phyloP scores from a whole-genome alignment of 441 rosid species.

The Mallotus repandus region DNA sequence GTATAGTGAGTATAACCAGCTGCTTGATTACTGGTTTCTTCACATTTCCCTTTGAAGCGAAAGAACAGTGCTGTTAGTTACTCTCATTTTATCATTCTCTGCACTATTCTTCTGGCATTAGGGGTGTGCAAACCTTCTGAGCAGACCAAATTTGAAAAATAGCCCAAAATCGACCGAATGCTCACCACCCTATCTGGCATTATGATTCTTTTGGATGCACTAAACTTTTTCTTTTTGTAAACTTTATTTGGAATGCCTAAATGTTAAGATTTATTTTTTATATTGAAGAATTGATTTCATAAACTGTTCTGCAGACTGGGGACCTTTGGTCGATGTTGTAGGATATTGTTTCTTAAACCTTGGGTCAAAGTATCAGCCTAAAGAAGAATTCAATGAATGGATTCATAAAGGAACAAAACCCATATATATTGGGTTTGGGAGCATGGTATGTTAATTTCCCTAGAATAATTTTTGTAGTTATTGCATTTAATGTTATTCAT shows the following conservation, averaged over 20 bases:
- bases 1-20: not conserved
- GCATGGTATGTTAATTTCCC: slow-evolving; percentile 69
- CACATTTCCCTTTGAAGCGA: not conserved
- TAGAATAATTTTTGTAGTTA: not conserved
- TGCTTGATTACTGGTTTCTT: not conserved
- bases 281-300: slow-evolving; percentile 12
- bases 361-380: slow-evolving; percentile 78
- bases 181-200: not conserved
- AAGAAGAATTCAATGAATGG: slow-evolving; percentile 68
- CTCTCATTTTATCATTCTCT: not conserved
- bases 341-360: slow-evolving; percentile 95
- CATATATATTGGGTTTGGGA: slow-evolving; percentile 93
- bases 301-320: slow-evolving; percentile 79
- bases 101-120: not conserved
- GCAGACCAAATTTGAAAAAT: too few relatives aligned
- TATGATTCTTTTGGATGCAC: not conserved
- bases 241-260: not conserved
- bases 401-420: slow-evolving; percentile 76
- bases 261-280: slow-evolving; percentile 14
- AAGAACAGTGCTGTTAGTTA: slow-evolving; percentile 11
- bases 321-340: slow-evolving; percentile 87
- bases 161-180: too few relatives aligned
- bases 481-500: not conserved
- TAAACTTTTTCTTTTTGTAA: slow-evolving; percentile 14
- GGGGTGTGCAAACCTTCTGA: too few relatives aligned